A percentile compares a stretch with the other conserved stretches of the same genome.
Conservation (phyloP, 1,284 basidiomycete species). For the Microstroma glucosiphilum region DNA sequence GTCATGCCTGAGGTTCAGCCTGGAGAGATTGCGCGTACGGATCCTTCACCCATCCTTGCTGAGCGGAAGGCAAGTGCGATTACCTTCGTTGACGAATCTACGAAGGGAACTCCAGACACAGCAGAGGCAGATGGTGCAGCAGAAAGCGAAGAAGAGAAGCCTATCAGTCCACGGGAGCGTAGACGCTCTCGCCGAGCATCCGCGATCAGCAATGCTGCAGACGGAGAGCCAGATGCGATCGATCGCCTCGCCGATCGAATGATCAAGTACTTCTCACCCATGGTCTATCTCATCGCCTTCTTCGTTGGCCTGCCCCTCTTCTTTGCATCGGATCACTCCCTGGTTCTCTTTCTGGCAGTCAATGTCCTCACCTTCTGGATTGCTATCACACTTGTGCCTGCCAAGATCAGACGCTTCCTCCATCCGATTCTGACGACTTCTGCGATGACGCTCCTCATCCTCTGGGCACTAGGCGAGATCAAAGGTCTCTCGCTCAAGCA, state of each 20-base stretch:
- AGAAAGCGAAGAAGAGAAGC: background rate
- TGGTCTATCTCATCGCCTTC: slow-evolving; percentile 22
- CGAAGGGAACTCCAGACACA: background rate
- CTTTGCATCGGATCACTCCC: slow-evolving; percentile 29
- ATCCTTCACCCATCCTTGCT: too few species aligned
- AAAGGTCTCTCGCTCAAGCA: slow-evolving; percentile 18
- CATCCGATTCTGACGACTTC: slow-evolving; percentile 42
- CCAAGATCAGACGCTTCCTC: slow-evolving; percentile 25
- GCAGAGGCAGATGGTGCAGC: too few species aligned
- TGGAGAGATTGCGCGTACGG: too few species aligned
- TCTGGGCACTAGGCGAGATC: slow-evolving; percentile 34
- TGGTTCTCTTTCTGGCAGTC: slow-evolving; percentile 35
- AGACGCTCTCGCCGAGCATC: slow-evolving; percentile 12
- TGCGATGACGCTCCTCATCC: slow-evolving; percentile 28
- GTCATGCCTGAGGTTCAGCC: too few species aligned
- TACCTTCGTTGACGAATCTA: background rate
- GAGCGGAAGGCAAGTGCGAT: background rate
- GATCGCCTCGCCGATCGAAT: slow-evolving; percentile 28
- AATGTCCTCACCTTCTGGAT: slow-evolving; percentile 36
- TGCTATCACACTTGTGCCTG: slow-evolving; percentile 32
- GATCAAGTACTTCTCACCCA: slow-evolving; percentile 24
- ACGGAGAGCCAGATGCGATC: slow-evolving; percentile 22
- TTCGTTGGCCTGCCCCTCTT: slow-evolving; percentile 33
- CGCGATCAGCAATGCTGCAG: too few species aligned
- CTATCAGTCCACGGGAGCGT: too few species aligned